Evolutionary conservation across 768 basidiomycete genomes (phyloP).

Genomic region (Serendipita indica): DNA sequence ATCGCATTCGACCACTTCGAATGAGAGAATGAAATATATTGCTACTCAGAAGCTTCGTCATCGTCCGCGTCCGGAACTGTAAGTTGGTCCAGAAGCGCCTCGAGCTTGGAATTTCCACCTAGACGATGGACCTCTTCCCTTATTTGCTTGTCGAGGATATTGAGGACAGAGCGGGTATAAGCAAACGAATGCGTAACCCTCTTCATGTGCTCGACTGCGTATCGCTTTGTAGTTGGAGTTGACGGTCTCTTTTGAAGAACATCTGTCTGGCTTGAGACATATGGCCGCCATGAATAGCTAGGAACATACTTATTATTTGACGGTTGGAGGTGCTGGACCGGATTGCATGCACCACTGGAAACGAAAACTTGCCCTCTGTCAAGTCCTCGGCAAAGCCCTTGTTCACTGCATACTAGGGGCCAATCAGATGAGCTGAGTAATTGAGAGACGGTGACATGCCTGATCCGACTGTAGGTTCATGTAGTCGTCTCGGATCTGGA

Average conservation of each 20-base stretch:
- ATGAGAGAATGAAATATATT: neutral
- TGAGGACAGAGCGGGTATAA: conserved; percentile 63
- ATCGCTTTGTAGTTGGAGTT: conserved; percentile 63
- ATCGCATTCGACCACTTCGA: too few species aligned
- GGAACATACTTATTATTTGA: conserved; percentile 32
- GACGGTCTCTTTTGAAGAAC: conserved; percentile 79
- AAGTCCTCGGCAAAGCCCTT: conserved; percentile 67
- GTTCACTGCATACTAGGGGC: conserved; percentile 53
- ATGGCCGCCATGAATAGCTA: neutral
- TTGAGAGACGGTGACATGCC: conserved; percentile 29
- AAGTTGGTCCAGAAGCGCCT: conserved; percentile 19
- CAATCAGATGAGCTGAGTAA: neutral
- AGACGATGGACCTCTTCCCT: conserved; percentile 50
- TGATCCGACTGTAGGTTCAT: conserved; percentile 85
- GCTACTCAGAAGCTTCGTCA: neutral
- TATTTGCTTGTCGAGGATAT: conserved; percentile 50
- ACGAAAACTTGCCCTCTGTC: conserved; percentile 94
- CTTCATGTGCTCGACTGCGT: conserved; percentile 66
- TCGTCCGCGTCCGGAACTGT: neutral
- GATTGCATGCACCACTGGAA: conserved; percentile 85
- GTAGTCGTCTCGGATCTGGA: conserved; percentile 94
- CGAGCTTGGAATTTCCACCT: conserved; percentile 58
- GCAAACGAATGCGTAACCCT: conserved; percentile 70
- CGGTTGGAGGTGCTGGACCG: conserved; percentile 61
- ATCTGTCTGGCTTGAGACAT: conserved; percentile 34